Percentiles rank a stretch among this genome's conserved stretches.
Evolutionary conservation across 352 stramenopile species (phyloP).

Genomic region (Phytophthora parvispora): DNA sequence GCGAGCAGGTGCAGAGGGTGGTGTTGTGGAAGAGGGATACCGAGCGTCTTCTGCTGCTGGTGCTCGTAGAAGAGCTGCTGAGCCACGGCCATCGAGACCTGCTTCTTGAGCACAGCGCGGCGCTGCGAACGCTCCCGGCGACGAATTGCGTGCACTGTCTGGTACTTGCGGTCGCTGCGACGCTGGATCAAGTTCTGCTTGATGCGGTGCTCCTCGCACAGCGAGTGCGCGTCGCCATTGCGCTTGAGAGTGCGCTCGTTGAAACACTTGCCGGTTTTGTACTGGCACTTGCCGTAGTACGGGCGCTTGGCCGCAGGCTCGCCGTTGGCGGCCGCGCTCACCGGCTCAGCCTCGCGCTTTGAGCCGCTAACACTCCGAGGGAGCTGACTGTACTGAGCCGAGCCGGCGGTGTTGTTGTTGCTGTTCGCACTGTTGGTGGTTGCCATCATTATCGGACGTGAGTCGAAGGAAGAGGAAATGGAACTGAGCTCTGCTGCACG

Average conservation of each 20-base stretch:
- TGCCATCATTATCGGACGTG: slow-evolving; percentile 48
- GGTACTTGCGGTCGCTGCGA: slow-evolving; percentile 88
- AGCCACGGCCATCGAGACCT: slow-evolving; percentile 82
- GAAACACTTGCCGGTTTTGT: slow-evolving; percentile 92
- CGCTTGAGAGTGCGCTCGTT: slow-evolving; percentile 89
- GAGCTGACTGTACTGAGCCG: slow-evolving; percentile 6
- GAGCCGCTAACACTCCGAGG: slow-evolving; percentile 5
- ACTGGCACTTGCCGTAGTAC: slow-evolving; percentile 88
- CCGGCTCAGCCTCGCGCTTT: slow-evolving; percentile 27
- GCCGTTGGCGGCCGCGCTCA: slow-evolving; percentile 1
- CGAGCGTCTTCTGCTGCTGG: slow-evolving; percentile 80
- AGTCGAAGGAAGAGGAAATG: slow-evolving; percentile 22
- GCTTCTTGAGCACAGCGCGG: slow-evolving; percentile 83
- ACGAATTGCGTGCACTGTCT: slow-evolving; percentile 86
- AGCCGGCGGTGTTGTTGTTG: slow-evolving; percentile 3
- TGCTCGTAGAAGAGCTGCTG: slow-evolving; percentile 87
- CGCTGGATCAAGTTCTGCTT: slow-evolving; percentile 91
- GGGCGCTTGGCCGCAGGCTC: slow-evolving; percentile 27
- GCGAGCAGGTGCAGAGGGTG: slow-evolving; percentile 44
- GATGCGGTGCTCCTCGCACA: slow-evolving; percentile 88
- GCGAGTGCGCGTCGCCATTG: slow-evolving; percentile 82
- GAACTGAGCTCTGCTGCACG: slow-evolving; percentile 24
- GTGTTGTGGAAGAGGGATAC: slow-evolving; percentile 38
- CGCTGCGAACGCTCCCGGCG: slow-evolving; percentile 83
- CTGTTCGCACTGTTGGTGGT: slow-evolving; percentile 35